A percentile compares a stretch with the other conserved stretches of the same genome.
phyloP scores from a whole-genome alignment of 192 early-diverging fungal species.

The Geranomyces michiganensis region DNA sequence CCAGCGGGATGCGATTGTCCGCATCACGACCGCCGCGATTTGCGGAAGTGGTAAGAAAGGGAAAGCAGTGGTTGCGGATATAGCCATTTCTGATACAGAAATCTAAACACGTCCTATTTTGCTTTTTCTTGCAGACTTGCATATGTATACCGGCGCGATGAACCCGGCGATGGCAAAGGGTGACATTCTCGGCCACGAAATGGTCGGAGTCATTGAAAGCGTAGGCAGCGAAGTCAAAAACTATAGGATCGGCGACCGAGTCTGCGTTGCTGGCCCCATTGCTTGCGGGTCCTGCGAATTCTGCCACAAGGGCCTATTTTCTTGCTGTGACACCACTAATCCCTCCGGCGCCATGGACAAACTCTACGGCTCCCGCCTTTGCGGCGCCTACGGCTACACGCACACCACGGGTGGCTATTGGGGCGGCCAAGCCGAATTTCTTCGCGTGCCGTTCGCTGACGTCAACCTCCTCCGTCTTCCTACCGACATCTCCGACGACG shows the following conservation, averaged over 20 bases:
- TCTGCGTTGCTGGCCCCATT: conserved; percentile 50
- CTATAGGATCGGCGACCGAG: conserved; percentile 51
- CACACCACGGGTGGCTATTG: conserved; percentile 9
- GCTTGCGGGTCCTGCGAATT: conserved; percentile 46
- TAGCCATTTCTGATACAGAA: conserved; percentile 51
- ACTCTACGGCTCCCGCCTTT: conserved; percentile 49
- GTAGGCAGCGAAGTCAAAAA: conserved; percentile 48
- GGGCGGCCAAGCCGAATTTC: conserved; percentile 56
- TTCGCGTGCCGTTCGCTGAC: conserved; percentile 57
- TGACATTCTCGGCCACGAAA: conserved; percentile 59
- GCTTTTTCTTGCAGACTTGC: neutral
- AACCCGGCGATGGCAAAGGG: conserved; percentile 10
- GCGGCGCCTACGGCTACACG: conserved; percentile 8
- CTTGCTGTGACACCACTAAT: conserved; percentile 58
- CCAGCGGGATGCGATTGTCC: conserved; percentile 39
- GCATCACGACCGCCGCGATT: conserved; percentile 46
- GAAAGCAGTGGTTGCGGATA: too few relatives aligned
- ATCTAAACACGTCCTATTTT: neutral
- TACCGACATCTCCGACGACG: conserved; percentile 44
- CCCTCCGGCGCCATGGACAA: conserved; percentile 42
- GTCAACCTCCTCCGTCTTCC: conserved; percentile 54
- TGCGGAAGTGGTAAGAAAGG: conserved; percentile 60
- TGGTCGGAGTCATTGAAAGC: conserved; percentile 49
- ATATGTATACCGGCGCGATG: conserved; percentile 10
- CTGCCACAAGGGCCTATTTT: conserved; percentile 24